Conservation (phyloP, 148 eudicot species). For the Simmondsia chinensis region DNA sequence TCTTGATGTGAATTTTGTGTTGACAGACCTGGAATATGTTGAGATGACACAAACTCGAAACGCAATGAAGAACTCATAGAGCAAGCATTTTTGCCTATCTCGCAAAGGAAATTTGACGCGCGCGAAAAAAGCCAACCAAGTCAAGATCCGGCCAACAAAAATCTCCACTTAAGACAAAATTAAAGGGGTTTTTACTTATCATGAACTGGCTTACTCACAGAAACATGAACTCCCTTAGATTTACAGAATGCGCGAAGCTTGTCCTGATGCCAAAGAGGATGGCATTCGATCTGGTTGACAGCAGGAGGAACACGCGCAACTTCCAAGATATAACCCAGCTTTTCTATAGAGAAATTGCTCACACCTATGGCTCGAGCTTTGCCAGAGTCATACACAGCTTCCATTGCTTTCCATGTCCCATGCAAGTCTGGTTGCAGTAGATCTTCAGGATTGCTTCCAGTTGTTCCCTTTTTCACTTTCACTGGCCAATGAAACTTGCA, state of each 20-base stretch:
- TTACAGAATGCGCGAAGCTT: constrained; percentile 37
- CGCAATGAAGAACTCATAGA: no score
- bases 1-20: no score
- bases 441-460: constrained; percentile 20
- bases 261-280: constrained; percentile 54
- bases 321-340: constrained; percentile 32
- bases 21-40: no score
- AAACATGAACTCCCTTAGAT: constrained; percentile 41
- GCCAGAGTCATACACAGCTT: constrained; percentile 42
- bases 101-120: no score
- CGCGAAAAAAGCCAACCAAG: no score
- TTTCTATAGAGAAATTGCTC: constrained; percentile 55
- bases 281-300: constrained; percentile 64
- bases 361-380: constrained; percentile 53
- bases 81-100: no score
- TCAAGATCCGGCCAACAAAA: no score
- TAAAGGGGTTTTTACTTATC: no score
- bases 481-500: constrained; percentile 60
- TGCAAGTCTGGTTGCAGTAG: constrained; percentile 28
- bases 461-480: constrained; percentile 37
- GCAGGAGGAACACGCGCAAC: constrained; percentile 46
- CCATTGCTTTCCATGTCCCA: constrained; percentile 65
- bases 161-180: no score
- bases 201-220: constrained; percentile 24
- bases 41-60: no score